Base-by-base conservation (phyloP, 1,284 basidiomycete genomes). In the Paramarasmius palmivorus region DNA sequence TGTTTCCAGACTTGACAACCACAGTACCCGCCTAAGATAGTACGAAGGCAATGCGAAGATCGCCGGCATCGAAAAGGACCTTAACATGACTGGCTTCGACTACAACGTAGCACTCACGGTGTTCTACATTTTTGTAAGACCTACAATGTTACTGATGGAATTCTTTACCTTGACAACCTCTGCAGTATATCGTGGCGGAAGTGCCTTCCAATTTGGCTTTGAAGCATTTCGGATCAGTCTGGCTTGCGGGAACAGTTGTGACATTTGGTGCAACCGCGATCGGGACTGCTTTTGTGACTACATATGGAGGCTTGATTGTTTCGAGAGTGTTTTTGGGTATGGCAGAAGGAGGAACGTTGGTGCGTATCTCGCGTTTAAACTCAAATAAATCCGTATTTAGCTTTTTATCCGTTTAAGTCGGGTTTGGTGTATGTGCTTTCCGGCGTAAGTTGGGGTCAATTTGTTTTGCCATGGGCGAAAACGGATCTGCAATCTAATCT, bases 331-430 rank as follows among this genome's bases (percentile, higher is more conserved):
- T 79, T 57, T 64, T 81, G 15, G 78, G 77, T 36, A 65, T 81
- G 6, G 70, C 72, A 17, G 78, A 81, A 61, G 76, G 76, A 29
- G 79, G 78, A 9, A 77, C 78, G 17, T 63, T 81, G 63, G 74
- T 75, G 25, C 44, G 44, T 34, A 49, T 68, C 7, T 6, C 29
- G 29, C 57, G 4, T 45, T 20, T 35, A 39, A 19, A n/a, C 6
- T 34, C 12, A 15, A 37, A 26, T 36, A 4, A 4, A 14, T 41
- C 36, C 15, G 5, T 49, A 25, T 10, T 8, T 46, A 19, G 17
- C 12, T n/a, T 44, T 45, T 34, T 4, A 25, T 37, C 47, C 14
- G 12, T 32, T 2, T 8, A 46, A 75, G 75, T 72, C 73, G 12
- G 75, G 74, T 1, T 56, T 77, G 49, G 69, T 72, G 4, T 76